Evolutionary conservation across 352 stramenopile species (phyloP), one percentile per base, ranked within the genome.

Genomic region (Phytophthora ohioensis): DNA sequence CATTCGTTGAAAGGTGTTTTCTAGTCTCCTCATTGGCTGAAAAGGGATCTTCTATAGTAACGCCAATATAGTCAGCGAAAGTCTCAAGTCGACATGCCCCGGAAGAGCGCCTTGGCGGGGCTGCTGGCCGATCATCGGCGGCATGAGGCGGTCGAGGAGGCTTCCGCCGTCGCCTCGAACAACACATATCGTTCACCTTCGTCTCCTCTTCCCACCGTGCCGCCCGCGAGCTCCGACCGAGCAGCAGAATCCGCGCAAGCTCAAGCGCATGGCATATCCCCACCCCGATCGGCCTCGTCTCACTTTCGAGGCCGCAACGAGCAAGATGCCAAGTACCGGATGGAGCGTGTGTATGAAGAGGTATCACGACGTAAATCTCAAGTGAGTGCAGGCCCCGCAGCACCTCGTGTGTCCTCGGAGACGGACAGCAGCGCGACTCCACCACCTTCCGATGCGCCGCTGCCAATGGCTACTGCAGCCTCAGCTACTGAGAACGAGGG

Each of bases 291-390:
- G 35, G 27, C 57, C n/a, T 65, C 53, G 27, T 53, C 61, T 35
- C 52, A 47, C 38, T 32, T 43, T 64, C 47, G 36, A 45, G 31
- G 52, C 11, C 64, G 52, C 7, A 27, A 69, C 27, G 55, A 68
- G 11, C 67, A 34, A 34, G 71, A 85, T 46, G 65, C 73, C 9
- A 77, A 81, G 51, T 64, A 78, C 48, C 76, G 81, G 21, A 89
- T 89, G 81, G 73, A 86, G 53, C 76, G 74, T 34, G 81, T 89
- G 30, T 89, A 83, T 43, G 57, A 82, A 17, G 74, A 89, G 45
- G 74, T 89, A 0, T 84, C 73, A 30, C 64, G 77, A 2, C 67
- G 78, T 30, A 83, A 79, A 57, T 66, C 67, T n/a, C 75, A 75
- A 59, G 27, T 46, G 3, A 36, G 63, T 51, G 58, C 17, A 59